Percentiles rank a stretch among this genome's conserved stretches.
phyloP scores from a whole-genome alignment of 371 early-diverging fungal genomes.

The Rhizomucor pusillus region DNA sequence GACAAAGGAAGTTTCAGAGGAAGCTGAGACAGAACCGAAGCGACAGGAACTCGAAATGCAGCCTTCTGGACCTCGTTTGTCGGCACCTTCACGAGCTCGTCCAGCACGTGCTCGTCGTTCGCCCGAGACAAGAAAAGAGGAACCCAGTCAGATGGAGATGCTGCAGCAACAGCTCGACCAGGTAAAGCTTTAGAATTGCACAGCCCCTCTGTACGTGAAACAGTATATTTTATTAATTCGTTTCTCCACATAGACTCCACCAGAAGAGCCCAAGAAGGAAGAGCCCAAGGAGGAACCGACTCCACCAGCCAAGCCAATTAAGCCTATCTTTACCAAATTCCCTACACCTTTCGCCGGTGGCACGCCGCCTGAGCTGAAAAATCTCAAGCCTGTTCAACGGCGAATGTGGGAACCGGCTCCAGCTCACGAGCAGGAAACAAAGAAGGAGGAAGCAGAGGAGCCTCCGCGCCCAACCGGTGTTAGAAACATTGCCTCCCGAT shows the following conservation, averaged over 20 bases:
- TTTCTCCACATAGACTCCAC: constrained; percentile 6
- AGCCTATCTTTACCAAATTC: constrained; percentile 66
- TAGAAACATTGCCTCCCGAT: constrained; percentile 49
- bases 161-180: constrained; percentile 35
- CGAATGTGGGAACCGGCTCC: constrained; percentile 42
- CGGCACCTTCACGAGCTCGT: constrained; percentile 29
- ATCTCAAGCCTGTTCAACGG: constrained; percentile 42
- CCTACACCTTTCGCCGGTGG: constrained; percentile 60
- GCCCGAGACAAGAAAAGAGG: constrained; percentile 17
- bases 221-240: background rate
- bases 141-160: constrained; percentile 44
- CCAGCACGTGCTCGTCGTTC: constrained; percentile 31
- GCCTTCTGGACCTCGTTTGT: constrained; percentile 45
- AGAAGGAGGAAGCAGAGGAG: constrained; percentile 17
- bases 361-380: constrained; percentile 33
- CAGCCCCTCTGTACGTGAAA: background rate
- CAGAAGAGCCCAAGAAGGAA: constrained; percentile 17
- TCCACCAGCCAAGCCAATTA: constrained; percentile 57
- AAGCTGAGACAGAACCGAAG: constrained; percentile 8
- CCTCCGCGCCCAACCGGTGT: constrained; percentile 53
- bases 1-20: constrained; percentile 6
- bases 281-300: constrained; percentile 22
- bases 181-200: too few species aligned
- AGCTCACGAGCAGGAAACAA: constrained; percentile 21
- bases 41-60: constrained; percentile 11